Evolutionary conservation across 106 monocot species (phyloP).

Genomic region (Narthecium ossifragum): DNA sequence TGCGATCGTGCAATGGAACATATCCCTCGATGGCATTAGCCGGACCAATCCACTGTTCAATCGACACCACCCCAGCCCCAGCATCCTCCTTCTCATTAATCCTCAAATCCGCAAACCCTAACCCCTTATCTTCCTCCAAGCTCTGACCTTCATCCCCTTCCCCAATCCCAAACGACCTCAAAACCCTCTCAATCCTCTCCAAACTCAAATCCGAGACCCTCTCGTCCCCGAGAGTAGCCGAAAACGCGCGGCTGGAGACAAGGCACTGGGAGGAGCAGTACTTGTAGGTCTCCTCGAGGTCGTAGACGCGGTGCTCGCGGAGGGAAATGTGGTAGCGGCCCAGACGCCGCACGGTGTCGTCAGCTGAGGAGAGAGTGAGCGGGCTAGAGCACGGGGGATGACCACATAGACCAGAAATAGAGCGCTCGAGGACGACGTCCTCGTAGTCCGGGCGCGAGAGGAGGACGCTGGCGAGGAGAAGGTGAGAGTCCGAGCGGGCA

Average conservation of each 20-base stretch:
- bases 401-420: slow-evolving; percentile 66
- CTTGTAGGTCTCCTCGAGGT: slow-evolving; percentile 60
- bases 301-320: slow-evolving; percentile 75
- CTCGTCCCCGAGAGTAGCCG: slow-evolving; percentile 20
- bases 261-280: slow-evolving; percentile 73
- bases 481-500: slow-evolving; percentile 27
- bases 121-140: slow-evolving; percentile 11
- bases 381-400: slow-evolving; percentile 53
- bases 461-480: slow-evolving; percentile 45
- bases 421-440: slow-evolving; percentile 75
- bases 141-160: slow-evolving; percentile 1
- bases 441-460: slow-evolving; percentile 70
- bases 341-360: slow-evolving; percentile 4
- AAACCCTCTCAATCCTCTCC: slow-evolving; percentile 17
- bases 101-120: slow-evolving; percentile 32
- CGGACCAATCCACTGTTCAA: slow-evolving; percentile 70
- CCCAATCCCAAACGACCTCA: slow-evolving; percentile 34
- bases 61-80: slow-evolving; percentile 21
- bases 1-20: slow-evolving; percentile 45
- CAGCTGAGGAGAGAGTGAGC: slow-evolving; percentile 8
- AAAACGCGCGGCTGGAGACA: slow-evolving; percentile 44
- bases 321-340: slow-evolving; percentile 69
- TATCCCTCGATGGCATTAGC: slow-evolving; percentile 82
- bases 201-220: slow-evolving; percentile 22
- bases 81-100: slow-evolving; percentile 53